phyloP scores from a whole-genome alignment of 352 stramenopile species.

The Hyaloperonospora arabidopsidis region DNA sequence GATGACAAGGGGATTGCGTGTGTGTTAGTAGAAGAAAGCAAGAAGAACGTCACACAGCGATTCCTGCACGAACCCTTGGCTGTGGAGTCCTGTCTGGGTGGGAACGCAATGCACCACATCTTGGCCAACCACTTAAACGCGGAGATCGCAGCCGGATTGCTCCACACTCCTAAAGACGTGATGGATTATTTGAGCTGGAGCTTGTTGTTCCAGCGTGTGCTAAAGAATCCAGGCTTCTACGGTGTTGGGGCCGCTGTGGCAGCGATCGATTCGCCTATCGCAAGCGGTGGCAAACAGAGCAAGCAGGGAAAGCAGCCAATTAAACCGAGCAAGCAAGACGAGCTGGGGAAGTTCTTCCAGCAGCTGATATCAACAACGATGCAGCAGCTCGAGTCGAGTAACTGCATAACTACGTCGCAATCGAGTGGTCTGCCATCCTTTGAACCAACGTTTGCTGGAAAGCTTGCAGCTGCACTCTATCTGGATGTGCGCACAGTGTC shows the following conservation, averaged over 20 bases:
- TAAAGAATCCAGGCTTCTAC: constrained; percentile 96
- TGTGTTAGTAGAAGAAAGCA: constrained; percentile 94
- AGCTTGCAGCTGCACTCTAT: constrained; percentile 94
- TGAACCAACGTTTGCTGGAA: constrained; percentile 82
- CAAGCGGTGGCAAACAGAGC: constrained; percentile 16
- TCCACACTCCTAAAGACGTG: constrained; percentile 83
- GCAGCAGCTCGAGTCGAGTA: constrained; percentile 71
- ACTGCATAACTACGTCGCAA: constrained; percentile 62
- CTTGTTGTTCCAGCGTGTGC: constrained; percentile 92
- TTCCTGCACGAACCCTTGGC: constrained; percentile 97
- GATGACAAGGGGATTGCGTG: constrained; percentile 93
- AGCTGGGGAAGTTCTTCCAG: constrained; percentile 69
- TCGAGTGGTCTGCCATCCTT: constrained; percentile 33
- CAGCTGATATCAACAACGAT: constrained; percentile 69
- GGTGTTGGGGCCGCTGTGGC: constrained; percentile 36
- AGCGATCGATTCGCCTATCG: background rate
- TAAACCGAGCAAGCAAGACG: constrained; percentile 22
- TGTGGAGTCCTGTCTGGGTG: constrained; percentile 92
- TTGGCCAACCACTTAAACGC: constrained; percentile 93
- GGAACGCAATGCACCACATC: constrained; percentile 50
- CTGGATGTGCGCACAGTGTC: constrained; percentile 87
- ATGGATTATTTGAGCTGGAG: constrained; percentile 97
- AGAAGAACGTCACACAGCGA: constrained; percentile 98
- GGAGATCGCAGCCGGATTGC: constrained; percentile 90
- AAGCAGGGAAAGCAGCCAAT: constrained; percentile 18